Base-by-base conservation (phyloP, 164 flowering plant species). In the Berberis thunbergii region DNA sequence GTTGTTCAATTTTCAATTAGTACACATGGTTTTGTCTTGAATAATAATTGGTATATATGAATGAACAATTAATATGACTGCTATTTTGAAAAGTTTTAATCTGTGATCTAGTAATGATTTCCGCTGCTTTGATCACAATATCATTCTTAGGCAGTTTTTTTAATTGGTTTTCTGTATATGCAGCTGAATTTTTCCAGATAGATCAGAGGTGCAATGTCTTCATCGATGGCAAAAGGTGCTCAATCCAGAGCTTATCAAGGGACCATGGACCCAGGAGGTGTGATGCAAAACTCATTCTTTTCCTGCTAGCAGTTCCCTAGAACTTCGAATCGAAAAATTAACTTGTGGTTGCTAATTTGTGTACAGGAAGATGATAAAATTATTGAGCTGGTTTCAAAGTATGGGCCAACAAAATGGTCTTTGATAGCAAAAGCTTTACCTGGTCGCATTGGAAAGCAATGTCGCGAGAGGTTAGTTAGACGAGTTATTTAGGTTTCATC, bases 211-310 rank as follows among this genome's bases (percentile, higher is more conserved):
- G 10, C 99, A 94, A 73, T 91, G 99, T 72, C 77, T 94, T 68
- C 99, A 94, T 78, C 77, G 99, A 58, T 94, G 99, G 99, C 99
- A 87, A 69, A 94, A 91, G 76, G 99, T 94, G 76, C 89, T 94
- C 12, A 91, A 91, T 80, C 97, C 99, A 7, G 97, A 94, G 61
- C 89, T 94, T 73, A 79, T 89, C 68, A 94, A 94, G 76, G 99
- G 99, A 66, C 97, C 99, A 49, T 94, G 99, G 99, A 89, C 90
- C 65, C 89, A 75, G 69, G 97, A 94, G 96, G 99, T 94, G 11
- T 62, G 52, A 56, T 49, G 12, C 54, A 64, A 45, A 46, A 67
- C 54, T 43, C 45, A 12, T 60, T 67, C 44, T 66, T 56, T 57
- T 59, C n/a, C 4, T 61, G 13, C 45, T 56, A 26, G 45, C 45